Evolutionary conservation across 257 asterid genomes (phyloP).

Genomic region (Sherardia arvensis): DNA sequence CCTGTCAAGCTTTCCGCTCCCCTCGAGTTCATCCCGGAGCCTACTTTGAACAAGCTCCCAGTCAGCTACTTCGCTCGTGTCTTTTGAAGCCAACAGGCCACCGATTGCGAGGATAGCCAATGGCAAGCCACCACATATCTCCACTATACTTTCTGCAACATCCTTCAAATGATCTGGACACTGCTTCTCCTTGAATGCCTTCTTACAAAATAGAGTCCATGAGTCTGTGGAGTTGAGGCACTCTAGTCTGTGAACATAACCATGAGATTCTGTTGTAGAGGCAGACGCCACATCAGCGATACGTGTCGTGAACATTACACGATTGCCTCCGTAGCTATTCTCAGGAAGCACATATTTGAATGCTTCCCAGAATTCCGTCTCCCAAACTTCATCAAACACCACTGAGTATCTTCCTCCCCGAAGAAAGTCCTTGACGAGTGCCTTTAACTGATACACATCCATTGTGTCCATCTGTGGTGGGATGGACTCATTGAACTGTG

Average conservation of each 20-base stretch:
- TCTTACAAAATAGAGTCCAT: background rate
- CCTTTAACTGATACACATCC: background rate
- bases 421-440: background rate
- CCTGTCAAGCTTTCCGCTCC: background rate
- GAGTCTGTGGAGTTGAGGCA: background rate
- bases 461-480: background rate
- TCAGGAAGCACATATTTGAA: slow-evolving; percentile 14
- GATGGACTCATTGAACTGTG: background rate
- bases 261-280: background rate
- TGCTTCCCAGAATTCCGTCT: slow-evolving; percentile 6
- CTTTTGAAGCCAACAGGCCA: slow-evolving; percentile 5
- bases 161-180: background rate
- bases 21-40: background rate
- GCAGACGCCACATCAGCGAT: background rate
- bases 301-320: slow-evolving; percentile 4
- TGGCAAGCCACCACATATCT: background rate
- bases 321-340: background rate
- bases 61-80: background rate
- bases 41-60: background rate
- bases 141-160: background rate
- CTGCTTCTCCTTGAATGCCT: background rate
- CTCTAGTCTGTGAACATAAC: background rate
- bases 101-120: background rate
- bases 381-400: slow-evolving; percentile 23
- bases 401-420: slow-evolving; percentile 4